phyloP scores from a whole-genome alignment of 2,329 filamentous ascomycete species.

The Penicillium sp. region DNA sequence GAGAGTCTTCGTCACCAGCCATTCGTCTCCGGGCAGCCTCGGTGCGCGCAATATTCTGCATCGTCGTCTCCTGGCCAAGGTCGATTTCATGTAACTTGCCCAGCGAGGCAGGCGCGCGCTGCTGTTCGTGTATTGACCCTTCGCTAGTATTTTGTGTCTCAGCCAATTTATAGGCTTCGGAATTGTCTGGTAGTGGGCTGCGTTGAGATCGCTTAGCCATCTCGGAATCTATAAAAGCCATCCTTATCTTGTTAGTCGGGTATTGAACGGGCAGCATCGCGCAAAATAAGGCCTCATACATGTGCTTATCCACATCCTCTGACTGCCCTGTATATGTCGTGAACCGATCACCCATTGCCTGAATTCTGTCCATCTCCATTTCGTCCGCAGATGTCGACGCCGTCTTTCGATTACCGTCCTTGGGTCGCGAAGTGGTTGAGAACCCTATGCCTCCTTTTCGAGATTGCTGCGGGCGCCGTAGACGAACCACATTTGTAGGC shows the following conservation, averaged over 20 bases:
- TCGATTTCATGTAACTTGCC: constrained; percentile 60
- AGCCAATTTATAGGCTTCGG: constrained; percentile 4
- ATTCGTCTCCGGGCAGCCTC: constrained; percentile 47
- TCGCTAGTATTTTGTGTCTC: constrained; percentile 11
- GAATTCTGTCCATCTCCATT: constrained; percentile 35
- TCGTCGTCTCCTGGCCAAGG: constrained; percentile 48
- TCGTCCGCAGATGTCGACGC: constrained; percentile 32
- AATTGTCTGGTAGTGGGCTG: constrained; percentile 17
- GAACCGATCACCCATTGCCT: constrained; percentile 53
- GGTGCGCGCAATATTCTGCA: constrained; percentile 46
- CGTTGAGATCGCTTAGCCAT: constrained; percentile 55
- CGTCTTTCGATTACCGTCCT: constrained; percentile 24
- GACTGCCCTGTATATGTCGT: constrained; percentile 60
- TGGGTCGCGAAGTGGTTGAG: constrained; percentile 33
- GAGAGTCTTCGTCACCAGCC: constrained; percentile 30
- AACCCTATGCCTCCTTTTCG: constrained; percentile 50
- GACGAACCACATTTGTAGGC: constrained; percentile 37
- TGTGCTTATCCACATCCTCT: constrained; percentile 61
- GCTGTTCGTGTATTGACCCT: constrained; percentile 23
- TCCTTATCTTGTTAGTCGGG: constrained; percentile 63
- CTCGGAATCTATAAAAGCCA: constrained; percentile 66
- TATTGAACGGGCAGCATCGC: constrained; percentile 7
- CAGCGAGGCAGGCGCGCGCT: constrained; percentile 51
- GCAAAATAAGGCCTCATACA: constrained; percentile 51
- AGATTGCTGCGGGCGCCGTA: constrained; percentile 36